These are phyloP conservation scores for Lizonia empirigonia DNA, from an alignment of 2,329 filamentous ascomycete species.

Conservation along the genomic window DNA sequence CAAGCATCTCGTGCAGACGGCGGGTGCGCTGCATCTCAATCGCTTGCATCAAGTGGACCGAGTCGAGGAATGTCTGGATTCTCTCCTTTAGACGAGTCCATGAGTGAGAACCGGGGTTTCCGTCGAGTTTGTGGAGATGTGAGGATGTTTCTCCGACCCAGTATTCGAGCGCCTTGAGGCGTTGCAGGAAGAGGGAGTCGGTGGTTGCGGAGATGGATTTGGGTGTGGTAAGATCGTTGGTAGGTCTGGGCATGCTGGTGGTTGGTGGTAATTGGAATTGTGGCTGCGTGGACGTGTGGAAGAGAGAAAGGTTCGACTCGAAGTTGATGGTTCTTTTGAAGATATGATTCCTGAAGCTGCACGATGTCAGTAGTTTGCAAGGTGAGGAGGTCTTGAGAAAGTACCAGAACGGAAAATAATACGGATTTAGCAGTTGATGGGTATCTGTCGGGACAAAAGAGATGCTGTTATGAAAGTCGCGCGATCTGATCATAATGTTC, in stretches of 20 bases:
- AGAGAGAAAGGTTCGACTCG: too few relatives aligned
- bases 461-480: not conserved
- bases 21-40: not conserved
- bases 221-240: not conserved
- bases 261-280: too few relatives aligned
- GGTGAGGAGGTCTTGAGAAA: too few relatives aligned
- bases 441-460: not conserved
- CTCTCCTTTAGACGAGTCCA: not conserved
- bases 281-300: too few relatives aligned
- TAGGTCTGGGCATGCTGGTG: too few relatives aligned
- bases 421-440: not conserved
- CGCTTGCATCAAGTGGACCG: not conserved
- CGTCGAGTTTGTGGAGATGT: not conserved
- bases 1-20: not conserved
- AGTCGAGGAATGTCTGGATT: not conserved
- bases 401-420: too few relatives aligned
- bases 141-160: not conserved
- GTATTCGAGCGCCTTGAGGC: not conserved
- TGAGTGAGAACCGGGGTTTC: not conserved
- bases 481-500: not conserved
- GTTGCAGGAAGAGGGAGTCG: not conserved
- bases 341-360: too few relatives aligned
- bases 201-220: not conserved
- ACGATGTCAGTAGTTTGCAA: too few relatives aligned
- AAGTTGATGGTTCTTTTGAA: too few relatives aligned